Evolutionary conservation across 2,329 filamentous ascomycete genomes (phyloP), one percentile per base, ranked within the genome.

Genomic region (Alternaria infectoria): DNA sequence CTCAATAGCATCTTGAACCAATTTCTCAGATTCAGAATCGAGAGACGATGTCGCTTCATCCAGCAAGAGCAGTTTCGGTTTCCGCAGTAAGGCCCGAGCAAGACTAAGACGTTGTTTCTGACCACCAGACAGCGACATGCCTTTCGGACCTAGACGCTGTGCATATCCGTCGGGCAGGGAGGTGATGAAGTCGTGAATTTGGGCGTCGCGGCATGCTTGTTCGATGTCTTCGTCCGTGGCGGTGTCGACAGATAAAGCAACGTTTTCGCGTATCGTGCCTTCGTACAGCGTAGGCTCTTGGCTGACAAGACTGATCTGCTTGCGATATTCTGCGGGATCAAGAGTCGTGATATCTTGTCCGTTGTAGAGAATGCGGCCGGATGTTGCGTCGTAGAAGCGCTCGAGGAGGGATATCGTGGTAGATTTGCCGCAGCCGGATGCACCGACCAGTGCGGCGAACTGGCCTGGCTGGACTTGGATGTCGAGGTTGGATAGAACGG

Each of bases 401-500:
- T 87, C 83, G 9, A 88, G 80, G 3, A 88, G 80, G 2, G 81
- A 81, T 36, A 95, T 87, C 46, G 92, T 88, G 15, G 88, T 92
- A 0, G 89, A 91, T 81, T 94, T 92, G 36, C 90, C 90, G 62
- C 89, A 91, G 0, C 90, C 68, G 1, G 88, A 90, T 1, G 90
- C 86, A 2, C 91, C 90, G 6, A 93, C 90, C 1, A 93, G 82
- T 1, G 89, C 90, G 0, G 87, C 89, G 71, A 91, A 92, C 73
- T 91, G 88, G 5, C 90, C 90, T 68, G 88, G 89, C 12, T 63
- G 63, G 26, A 80, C 68, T 57, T 79, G 68, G 23, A 81, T 50
- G 49, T 85, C 87, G 58, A 88, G 82, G 62, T 83, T 79, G 28
- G 76, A 78, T 9, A 83, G 74, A 8, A 81, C 80, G 12, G 93